Percentiles rank a stretch among this genome's conserved stretches.
These are phyloP conservation scores for Metrosideros polymorpha DNA, from an alignment of 441 rosid genomes.

Conservation along the genomic window DNA sequence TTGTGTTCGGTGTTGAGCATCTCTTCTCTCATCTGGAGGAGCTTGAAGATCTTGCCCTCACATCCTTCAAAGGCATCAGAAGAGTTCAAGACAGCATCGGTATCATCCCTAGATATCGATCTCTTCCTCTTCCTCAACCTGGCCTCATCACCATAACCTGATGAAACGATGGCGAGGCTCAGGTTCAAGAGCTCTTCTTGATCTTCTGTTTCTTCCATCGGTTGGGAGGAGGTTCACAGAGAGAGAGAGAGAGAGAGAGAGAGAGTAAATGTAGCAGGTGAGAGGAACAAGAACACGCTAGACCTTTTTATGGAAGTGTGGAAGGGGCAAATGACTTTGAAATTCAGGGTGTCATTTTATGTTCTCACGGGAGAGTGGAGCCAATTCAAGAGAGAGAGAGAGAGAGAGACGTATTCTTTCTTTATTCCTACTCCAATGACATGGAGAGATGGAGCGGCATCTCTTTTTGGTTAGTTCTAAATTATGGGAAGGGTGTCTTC, in stretches of 20 bases:
- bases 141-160: neutral
- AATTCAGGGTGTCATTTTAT: slow-evolving; percentile 25
- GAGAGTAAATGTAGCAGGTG: neutral
- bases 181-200: slow-evolving; percentile 32
- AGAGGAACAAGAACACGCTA: neutral
- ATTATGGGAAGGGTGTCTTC: neutral
- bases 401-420: slow-evolving; percentile 4
- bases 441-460: neutral
- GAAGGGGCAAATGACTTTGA: slow-evolving; percentile 19
- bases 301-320: slow-evolving; percentile 17
- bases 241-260: neutral
- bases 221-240: neutral
- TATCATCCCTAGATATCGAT: neutral
- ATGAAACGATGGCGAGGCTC: slow-evolving; percentile 29
- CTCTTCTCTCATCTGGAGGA: slow-evolving; percentile 47
- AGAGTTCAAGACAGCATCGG: neutral
- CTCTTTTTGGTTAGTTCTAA: neutral
- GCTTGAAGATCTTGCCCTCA: slow-evolving; percentile 32
- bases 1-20: slow-evolving; percentile 30
- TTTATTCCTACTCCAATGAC: neutral
- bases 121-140: slow-evolving; percentile 27
- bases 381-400: slow-evolving; percentile 15
- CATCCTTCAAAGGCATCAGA: slow-evolving; percentile 5
- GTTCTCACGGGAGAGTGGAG: neutral
- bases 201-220: slow-evolving; percentile 19